These are phyloP conservation scores for Aciculoconidium aculeatum DNA, from an alignment of 805 yeast genomes.

Conservation along the genomic window DNA sequence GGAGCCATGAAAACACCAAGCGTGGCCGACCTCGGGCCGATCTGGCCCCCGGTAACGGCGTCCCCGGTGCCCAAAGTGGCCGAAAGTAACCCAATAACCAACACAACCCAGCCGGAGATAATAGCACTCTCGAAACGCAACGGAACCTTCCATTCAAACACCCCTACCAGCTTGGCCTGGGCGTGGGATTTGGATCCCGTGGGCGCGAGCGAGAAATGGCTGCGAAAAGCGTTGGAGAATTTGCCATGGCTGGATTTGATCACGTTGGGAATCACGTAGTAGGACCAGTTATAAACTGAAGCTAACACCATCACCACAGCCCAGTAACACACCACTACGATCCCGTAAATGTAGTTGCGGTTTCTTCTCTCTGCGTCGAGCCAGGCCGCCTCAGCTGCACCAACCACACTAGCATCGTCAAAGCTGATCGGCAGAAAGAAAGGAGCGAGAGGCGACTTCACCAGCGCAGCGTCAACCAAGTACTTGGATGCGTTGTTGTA, in stretches of 20 bases:
- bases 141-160: conserved; percentile 16
- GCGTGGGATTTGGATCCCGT: conserved; percentile 10
- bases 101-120: conserved; percentile 16
- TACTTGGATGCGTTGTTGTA: conserved; percentile 37
- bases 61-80: conserved; percentile 6
- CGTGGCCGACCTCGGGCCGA: conserved; percentile 49
- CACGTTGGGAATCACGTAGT: conserved; percentile 16
- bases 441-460: conserved; percentile 10
- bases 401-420: background rate
- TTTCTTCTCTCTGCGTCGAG: conserved; percentile 1
- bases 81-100: conserved; percentile 8
- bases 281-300: conserved; percentile 18
- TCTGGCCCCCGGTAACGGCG: conserved; percentile 12
- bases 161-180: conserved; percentile 4
- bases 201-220: conserved; percentile 15
- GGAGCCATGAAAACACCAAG: conserved; percentile 43
- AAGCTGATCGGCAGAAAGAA: conserved; percentile 1
- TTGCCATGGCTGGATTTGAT: conserved; percentile 14
- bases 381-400: background rate
- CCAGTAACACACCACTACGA: conserved; percentile 34
- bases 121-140: conserved; percentile 20
- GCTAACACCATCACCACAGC: conserved; percentile 31
- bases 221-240: conserved; percentile 14
- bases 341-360: conserved; percentile 22
- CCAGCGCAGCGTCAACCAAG: no score